These are phyloP conservation scores for Lolium perenne DNA, from an alignment of 176 grass and related monocot genomes.

Conservation along the genomic window DNA sequence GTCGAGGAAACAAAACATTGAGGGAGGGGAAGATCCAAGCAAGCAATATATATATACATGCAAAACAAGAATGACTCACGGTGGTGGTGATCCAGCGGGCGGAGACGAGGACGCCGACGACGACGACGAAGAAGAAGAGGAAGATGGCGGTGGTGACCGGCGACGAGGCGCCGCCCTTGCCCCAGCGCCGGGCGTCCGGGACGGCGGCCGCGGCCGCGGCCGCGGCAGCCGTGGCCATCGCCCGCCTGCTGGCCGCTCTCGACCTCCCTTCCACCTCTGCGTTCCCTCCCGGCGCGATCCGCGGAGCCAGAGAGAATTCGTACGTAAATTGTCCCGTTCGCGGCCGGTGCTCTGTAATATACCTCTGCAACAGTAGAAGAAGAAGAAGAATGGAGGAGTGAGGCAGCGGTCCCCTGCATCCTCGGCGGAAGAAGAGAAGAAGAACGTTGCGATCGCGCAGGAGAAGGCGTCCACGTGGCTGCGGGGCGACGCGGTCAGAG, in stretches of 20 bases:
- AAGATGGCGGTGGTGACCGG: conserved; percentile 55
- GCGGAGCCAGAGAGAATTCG: not conserved
- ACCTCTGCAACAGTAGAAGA: conserved; percentile 7
- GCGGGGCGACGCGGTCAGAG: conserved; percentile 20
- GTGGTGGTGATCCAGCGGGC: conserved; percentile 64
- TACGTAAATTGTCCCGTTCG: not conserved
- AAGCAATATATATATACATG: no score
- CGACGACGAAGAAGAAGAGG: conserved; percentile 63
- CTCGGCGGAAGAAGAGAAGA: conserved; percentile 5
- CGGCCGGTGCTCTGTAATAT: not conserved
- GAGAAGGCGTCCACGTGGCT: conserved; percentile 26
- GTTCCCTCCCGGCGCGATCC: not conserved
- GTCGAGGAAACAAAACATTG: not conserved
- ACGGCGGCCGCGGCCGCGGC: not conserved
- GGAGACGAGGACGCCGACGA: conserved; percentile 58
- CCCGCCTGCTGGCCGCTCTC: not conserved
- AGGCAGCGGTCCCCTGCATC: not conserved
- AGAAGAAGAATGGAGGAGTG: not conserved
- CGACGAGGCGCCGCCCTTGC: conserved; percentile 43
- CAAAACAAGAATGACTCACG: conserved; percentile 29
- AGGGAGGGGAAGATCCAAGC: not conserved
- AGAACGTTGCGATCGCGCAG: conserved; percentile 35
- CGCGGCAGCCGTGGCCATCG: conserved; percentile 44
- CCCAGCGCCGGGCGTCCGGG: conserved; percentile 46
- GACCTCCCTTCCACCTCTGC: conserved; percentile 20